Evolutionary conservation across 208 protist genomes (phyloP).

Genomic region (Trypanosomatidae sp.): DNA sequence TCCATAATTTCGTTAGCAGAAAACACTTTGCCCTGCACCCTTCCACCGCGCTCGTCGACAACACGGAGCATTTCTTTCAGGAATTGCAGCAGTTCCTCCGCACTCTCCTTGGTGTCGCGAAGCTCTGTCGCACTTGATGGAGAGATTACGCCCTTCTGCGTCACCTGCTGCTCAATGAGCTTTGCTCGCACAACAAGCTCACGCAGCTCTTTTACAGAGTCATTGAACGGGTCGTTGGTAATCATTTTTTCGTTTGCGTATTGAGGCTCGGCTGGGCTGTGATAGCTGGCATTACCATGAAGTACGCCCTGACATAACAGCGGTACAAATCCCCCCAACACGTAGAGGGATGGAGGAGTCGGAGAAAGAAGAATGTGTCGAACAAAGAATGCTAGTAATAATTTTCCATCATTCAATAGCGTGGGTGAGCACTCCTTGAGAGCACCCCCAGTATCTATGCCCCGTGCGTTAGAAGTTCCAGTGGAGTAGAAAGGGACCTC

Average conservation of each 20-base stretch:
- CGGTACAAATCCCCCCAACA: neutral
- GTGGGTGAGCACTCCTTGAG: neutral
- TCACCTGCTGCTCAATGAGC: conserved; percentile 48
- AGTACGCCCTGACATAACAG: neutral
- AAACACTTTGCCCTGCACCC: conserved; percentile 69
- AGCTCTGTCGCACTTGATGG: conserved; percentile 43
- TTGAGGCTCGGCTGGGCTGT: neutral
- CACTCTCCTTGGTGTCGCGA: conserved; percentile 31
- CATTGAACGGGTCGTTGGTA: conserved; percentile 67
- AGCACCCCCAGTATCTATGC: neutral
- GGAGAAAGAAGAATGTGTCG: neutral
- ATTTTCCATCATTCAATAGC: neutral
- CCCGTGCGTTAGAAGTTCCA: neutral
- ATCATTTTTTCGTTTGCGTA: conserved; percentile 14
- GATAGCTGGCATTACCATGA: neutral
- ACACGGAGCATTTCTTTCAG: conserved; percentile 56
- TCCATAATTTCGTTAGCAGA: conserved; percentile 85
- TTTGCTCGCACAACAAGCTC: conserved; percentile 51
- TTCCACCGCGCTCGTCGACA: conserved; percentile 67
- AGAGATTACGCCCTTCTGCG: conserved; percentile 57
- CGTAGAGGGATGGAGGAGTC: neutral
- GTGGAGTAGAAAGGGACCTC: neutral
- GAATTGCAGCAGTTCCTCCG: conserved; percentile 56
- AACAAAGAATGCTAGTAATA: neutral
- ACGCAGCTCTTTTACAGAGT: conserved; percentile 65